A percentile compares a stretch with the other conserved stretches of the same genome.
Evolutionary conservation across 495 filamentous ascomycete species (phyloP).

Genomic region (Penicillium pancosmium): DNA sequence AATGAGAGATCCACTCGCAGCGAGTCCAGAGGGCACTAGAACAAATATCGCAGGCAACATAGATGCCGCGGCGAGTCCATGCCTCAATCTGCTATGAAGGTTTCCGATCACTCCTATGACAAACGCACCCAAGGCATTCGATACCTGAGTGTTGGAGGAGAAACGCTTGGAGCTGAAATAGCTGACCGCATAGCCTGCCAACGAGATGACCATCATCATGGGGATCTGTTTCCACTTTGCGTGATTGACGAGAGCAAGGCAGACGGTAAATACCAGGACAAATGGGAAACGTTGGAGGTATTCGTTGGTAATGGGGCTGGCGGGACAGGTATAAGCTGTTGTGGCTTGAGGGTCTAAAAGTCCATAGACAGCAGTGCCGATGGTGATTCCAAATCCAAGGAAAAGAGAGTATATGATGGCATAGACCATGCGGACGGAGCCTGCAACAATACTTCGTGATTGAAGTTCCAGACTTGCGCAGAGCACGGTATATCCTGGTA

Average conservation of each 20-base stretch:
- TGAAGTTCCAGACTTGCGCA: slow-evolving; percentile 88
- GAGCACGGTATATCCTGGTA: slow-evolving; percentile 85
- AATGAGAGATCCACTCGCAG: slow-evolving; percentile 79
- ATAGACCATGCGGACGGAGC: slow-evolving; percentile 93
- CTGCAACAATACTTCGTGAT: slow-evolving; percentile 81
- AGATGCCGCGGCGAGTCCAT: slow-evolving; percentile 83
- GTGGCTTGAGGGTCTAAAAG: slow-evolving; percentile 76
- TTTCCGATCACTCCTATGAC: slow-evolving; percentile 86
- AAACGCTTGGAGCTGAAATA: slow-evolving; percentile 76
- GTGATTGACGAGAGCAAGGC: slow-evolving; percentile 83
- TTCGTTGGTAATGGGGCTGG: slow-evolving; percentile 53
- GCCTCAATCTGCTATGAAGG: slow-evolving; percentile 79
- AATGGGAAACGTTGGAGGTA: slow-evolving; percentile 64
- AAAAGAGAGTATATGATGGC: slow-evolving; percentile 95
- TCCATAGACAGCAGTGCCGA: slow-evolving; percentile 89
- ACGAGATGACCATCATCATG: slow-evolving; percentile 79
- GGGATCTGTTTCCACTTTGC: slow-evolving; percentile 89
- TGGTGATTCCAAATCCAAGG: slow-evolving; percentile 95
- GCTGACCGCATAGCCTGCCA: slow-evolving; percentile 86
- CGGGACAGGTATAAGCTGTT: slow-evolving; percentile 67
- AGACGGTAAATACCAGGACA: slow-evolving; percentile 79
- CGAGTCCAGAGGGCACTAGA: slow-evolving; percentile 87
- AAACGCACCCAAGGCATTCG: slow-evolving; percentile 81
- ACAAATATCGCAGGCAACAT: slow-evolving; percentile 95
- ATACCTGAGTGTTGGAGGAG: slow-evolving; percentile 73